phyloP scores from a whole-genome alignment of 1,139 yeast genomes.

The Hyphopichia pseudoburtonii region DNA sequence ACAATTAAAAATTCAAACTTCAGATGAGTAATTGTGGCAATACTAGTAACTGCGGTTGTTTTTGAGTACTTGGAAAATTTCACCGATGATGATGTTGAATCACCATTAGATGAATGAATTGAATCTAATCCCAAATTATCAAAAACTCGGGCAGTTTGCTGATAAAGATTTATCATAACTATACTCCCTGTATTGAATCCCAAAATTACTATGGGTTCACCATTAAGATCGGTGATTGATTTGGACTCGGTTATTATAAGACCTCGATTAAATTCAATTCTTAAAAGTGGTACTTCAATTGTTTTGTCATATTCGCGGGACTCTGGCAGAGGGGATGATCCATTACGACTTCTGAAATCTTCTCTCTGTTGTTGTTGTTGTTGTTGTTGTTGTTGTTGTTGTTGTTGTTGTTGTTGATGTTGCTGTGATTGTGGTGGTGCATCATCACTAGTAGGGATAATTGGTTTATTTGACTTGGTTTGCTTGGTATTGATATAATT shows the following conservation, averaged over 20 bases:
- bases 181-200: constrained; percentile 42
- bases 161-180: constrained; percentile 27
- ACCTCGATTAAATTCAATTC: constrained; percentile 29
- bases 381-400: no score
- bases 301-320: constrained; percentile 17
- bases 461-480: constrained; percentile 21
- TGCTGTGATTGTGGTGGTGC: constrained; percentile 3
- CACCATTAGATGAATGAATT: no score
- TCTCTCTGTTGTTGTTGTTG: no score
- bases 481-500: constrained; percentile 23
- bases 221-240: constrained; percentile 20
- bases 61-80: neutral
- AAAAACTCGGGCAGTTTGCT: constrained; percentile 28
- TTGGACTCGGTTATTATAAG: constrained; percentile 30
- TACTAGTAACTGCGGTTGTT: constrained; percentile 26
- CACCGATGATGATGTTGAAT: no score
- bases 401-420: constrained; percentile 4
- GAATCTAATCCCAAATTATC: constrained; percentile 21
- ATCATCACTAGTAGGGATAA: constrained; percentile 19
- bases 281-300: constrained; percentile 34
- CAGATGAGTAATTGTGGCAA: constrained; percentile 33
- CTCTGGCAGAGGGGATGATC: neutral
- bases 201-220: constrained; percentile 29
- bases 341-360: no score
- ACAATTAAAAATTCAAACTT: constrained; percentile 31